These are phyloP conservation scores for Russula sp. DNA, from an alignment of 768 basidiomycete genomes.

Conservation along the genomic window DNA sequence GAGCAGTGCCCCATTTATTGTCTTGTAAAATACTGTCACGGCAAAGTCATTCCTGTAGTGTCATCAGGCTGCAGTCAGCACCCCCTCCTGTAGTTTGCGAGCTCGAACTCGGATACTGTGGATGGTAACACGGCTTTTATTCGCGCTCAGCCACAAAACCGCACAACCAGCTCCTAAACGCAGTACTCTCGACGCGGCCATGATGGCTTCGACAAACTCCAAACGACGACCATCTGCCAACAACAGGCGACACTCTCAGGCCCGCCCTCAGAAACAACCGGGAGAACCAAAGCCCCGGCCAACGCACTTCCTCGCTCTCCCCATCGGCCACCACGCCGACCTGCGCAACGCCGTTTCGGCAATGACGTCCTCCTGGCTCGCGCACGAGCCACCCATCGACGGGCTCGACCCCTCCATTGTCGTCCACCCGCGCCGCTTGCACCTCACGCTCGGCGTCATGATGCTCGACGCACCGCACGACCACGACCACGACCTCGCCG, in stretches of 20 bases:
- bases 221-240: background rate
- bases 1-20: background rate
- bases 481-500: conserved; percentile 20
- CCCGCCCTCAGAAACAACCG: background rate
- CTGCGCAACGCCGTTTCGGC: conserved; percentile 28
- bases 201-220: background rate
- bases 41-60: too few species aligned
- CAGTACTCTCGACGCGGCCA: background rate
- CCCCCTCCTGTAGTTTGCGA: background rate
- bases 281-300: background rate
- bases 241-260: background rate
- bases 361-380: conserved; percentile 31
- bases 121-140: background rate
- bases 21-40: background rate
- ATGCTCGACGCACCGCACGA: conserved; percentile 33
- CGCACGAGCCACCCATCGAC: conserved; percentile 29
- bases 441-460: conserved; percentile 75
- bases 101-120: background rate
- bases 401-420: conserved; percentile 61
- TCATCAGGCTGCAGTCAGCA: too few species aligned
- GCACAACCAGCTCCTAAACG: background rate
- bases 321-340: conserved; percentile 29
- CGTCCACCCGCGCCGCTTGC: conserved; percentile 51
- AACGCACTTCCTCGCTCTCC: conserved; percentile 21
- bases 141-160: background rate